Evolutionary conservation across 2,329 filamentous ascomycete genomes (phyloP).

Genomic region (Talaromyces islandicus): DNA sequence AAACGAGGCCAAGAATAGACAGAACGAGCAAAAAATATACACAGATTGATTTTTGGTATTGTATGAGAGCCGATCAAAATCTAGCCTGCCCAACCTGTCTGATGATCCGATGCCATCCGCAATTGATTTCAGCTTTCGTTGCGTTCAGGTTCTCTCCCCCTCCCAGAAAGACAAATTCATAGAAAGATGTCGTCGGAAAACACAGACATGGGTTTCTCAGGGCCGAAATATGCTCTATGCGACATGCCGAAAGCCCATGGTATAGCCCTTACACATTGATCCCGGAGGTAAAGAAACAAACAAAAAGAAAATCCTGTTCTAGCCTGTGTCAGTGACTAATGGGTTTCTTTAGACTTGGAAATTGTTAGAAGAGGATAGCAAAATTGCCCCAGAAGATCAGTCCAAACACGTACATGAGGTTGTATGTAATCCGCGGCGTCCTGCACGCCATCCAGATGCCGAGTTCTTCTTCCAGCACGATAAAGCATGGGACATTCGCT

Average conservation of each 20-base stretch:
- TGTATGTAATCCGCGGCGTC: neutral
- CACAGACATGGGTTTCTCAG: neutral
- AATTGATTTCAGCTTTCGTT: neutral
- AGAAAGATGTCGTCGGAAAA: conserved; percentile 1
- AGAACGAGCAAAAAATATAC: too few relatives aligned
- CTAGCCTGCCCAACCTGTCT: neutral
- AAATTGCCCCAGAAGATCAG: neutral
- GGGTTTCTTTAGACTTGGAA: neutral
- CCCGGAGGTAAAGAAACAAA: neutral
- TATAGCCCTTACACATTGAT: neutral
- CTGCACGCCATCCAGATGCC: neutral
- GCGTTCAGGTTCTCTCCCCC: neutral
- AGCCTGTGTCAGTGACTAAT: neutral
- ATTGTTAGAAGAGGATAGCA: conserved; percentile 3
- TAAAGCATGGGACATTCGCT: conserved; percentile 7
- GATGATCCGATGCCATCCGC: neutral
- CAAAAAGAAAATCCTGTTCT: neutral
- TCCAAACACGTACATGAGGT: conserved; percentile 6
- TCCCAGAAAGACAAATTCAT: neutral
- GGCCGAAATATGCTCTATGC: conserved; percentile 4
- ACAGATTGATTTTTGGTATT: neutral
- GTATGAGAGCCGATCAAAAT: neutral
- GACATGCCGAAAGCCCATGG: conserved; percentile 4
- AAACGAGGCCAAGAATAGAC: too few relatives aligned
- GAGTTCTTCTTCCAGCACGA: neutral